phyloP scores from a whole-genome alignment of 768 basidiomycete species.

The Pleurotus platypus region DNA sequence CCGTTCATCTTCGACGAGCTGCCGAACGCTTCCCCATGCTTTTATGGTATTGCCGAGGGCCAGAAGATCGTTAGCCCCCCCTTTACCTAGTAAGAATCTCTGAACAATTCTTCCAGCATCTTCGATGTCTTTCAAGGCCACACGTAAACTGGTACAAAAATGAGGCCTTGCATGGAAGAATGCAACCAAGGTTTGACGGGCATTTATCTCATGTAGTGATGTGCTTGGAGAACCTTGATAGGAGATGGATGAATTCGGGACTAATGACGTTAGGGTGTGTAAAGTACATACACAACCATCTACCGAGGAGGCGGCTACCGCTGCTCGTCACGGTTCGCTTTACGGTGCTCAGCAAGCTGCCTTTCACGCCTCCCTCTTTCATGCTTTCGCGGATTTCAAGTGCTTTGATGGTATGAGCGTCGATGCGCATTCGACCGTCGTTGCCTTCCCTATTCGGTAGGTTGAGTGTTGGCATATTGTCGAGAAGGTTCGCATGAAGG shows the following conservation, averaged over 20 bases:
- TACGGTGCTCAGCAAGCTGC: constrained; percentile 70
- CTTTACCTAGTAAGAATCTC: constrained; percentile 66
- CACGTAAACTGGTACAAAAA: constrained; percentile 61
- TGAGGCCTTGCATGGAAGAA: constrained; percentile 61
- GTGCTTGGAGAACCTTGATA: constrained; percentile 79
- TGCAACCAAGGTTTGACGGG: constrained; percentile 74
- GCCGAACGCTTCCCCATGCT: constrained; percentile 52
- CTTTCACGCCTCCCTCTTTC: constrained; percentile 67
- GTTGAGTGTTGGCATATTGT: constrained; percentile 68
- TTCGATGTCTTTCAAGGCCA: constrained; percentile 52
- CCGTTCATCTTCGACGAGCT: constrained; percentile 54
- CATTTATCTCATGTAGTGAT: constrained; percentile 65
- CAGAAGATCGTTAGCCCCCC: constrained; percentile 61
- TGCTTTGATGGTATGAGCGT: constrained; percentile 84
- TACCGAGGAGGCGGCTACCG: constrained; percentile 68
- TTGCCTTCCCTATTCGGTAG: constrained; percentile 53
- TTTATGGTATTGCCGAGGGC: constrained; percentile 61
- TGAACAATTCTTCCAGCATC: constrained; percentile 78
- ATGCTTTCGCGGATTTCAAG: constrained; percentile 79
- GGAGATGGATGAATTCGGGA: constrained; percentile 5
- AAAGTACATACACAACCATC: constrained; percentile 70
- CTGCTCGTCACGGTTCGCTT: constrained; percentile 77
- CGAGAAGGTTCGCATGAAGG: constrained; percentile 66
- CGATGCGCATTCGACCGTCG: constrained; percentile 77
- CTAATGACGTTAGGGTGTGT: constrained; percentile 30